Evolutionary conservation across 306 rosid species (phyloP).

Genomic region (Arachis stenosperma): DNA sequence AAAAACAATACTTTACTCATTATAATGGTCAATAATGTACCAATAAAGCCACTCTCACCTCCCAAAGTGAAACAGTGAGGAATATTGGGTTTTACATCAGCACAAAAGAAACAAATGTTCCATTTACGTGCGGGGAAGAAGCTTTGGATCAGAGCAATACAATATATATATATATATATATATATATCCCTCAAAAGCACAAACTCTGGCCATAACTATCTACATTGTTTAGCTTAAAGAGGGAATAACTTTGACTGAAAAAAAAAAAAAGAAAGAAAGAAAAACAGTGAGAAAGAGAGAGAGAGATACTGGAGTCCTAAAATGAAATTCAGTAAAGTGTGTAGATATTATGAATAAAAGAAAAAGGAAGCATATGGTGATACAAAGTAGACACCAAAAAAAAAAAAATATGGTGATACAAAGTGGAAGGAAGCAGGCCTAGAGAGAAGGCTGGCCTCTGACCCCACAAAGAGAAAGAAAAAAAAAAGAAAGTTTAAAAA

Average conservation of each 20-base stretch:
- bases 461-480: constrained; percentile 67
- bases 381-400: constrained; percentile 61
- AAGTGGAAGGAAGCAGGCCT: constrained; percentile 76
- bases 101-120: constrained; percentile 47
- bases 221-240: constrained; percentile 51
- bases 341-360: constrained; percentile 42
- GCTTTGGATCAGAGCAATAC: constrained; percentile 53
- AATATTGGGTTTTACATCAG: constrained; percentile 32
- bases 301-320: constrained; percentile 38
- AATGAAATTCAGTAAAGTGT: constrained; percentile 44
- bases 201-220: constrained; percentile 49
- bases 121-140: constrained; percentile 48
- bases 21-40: constrained; percentile 24
- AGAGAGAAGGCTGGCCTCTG: constrained; percentile 53
- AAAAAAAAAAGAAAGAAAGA: background rate
- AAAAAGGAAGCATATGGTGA: constrained; percentile 46
- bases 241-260: constrained; percentile 60
- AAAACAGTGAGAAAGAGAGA: background rate
- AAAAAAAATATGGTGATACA: constrained; percentile 45
- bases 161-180: constrained; percentile 32
- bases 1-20: too few relatives aligned
- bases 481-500: constrained; percentile 51
- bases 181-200: constrained; percentile 50
- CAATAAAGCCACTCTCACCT: constrained; percentile 38
- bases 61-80: constrained; percentile 38